These are phyloP conservation scores for Leishmania lainsoni DNA, from an alignment of 208 protist species.

Conservation along the genomic window DNA sequence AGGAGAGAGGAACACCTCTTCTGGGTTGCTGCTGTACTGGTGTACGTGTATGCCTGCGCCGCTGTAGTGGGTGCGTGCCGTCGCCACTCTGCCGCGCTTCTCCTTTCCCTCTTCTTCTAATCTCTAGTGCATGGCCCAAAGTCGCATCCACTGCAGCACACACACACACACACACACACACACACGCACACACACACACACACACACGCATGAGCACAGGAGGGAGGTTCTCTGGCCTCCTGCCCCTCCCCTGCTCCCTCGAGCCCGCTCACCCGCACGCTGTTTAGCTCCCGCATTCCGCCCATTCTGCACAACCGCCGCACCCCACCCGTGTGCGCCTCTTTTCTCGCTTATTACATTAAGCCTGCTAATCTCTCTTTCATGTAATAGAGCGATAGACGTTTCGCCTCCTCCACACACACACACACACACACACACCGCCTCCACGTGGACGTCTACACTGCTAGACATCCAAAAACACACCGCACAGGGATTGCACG, in stretches of 20 bases:
- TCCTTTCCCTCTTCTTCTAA: background rate
- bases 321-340: background rate
- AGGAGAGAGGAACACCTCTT: background rate
- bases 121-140: background rate
- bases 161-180: constrained; percentile 8
- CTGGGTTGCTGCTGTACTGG: background rate
- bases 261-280: background rate
- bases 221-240: background rate
- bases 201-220: constrained; percentile 5
- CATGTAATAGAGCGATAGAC: constrained; percentile 1
- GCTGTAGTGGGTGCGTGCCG: constrained; percentile 1
- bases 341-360: background rate
- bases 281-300: background rate
- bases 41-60: constrained; percentile 6
- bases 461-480: background rate
- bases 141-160: background rate
- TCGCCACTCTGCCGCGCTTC: background rate
- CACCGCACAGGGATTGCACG: background rate
- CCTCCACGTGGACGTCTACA: background rate
- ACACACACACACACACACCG: background rate
- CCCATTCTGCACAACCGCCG: background rate
- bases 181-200: too few relatives aligned
- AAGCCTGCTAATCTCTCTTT: background rate
- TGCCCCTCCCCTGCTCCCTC: background rate
- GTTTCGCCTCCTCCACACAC: background rate